Evolutionary conservation across 1,139 yeast genomes (phyloP).

Genomic region (Sugiyamaella sp.): DNA sequence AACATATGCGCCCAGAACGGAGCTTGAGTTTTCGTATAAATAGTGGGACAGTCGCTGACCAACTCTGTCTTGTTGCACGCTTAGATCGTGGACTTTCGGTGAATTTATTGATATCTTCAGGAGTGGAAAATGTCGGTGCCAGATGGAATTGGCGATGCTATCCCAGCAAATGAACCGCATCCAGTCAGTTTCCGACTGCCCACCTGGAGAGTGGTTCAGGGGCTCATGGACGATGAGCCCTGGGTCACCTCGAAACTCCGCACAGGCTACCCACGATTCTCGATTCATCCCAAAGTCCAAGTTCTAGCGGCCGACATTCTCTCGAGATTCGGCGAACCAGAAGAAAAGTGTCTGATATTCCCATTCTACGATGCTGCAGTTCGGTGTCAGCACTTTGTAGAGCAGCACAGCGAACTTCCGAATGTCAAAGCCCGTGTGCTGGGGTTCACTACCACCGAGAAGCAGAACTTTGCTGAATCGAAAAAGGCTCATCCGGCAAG

Average conservation of each 20-base stretch:
- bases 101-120: too few relatives aligned
- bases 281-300: conserved; percentile 72
- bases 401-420: conserved; percentile 52
- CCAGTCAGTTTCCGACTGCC: conserved; percentile 95
- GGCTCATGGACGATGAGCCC: conserved; percentile 85
- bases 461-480: conserved; percentile 34
- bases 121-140: conserved; percentile 35
- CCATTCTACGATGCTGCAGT: conserved; percentile 82
- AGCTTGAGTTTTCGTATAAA: too few relatives aligned
- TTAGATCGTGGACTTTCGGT: too few relatives aligned
- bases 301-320: conserved; percentile 42
- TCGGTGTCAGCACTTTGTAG: conserved; percentile 79
- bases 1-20: too few relatives aligned
- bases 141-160: conserved; percentile 71
- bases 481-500: conserved; percentile 51
- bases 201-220: conserved; percentile 90
- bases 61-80: too few relatives aligned
- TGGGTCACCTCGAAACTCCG: conserved; percentile 79
- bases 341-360: conserved; percentile 72
- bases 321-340: conserved; percentile 71
- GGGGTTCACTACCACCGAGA: conserved; percentile 5
- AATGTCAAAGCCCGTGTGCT: conserved; percentile 50
- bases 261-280: conserved; percentile 86
- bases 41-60: too few relatives aligned
- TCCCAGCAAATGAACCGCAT: conserved; percentile 86